These are phyloP conservation scores for Artemisia tridentata DNA, from an alignment of 129 eudicot species.

Conservation along the genomic window DNA sequence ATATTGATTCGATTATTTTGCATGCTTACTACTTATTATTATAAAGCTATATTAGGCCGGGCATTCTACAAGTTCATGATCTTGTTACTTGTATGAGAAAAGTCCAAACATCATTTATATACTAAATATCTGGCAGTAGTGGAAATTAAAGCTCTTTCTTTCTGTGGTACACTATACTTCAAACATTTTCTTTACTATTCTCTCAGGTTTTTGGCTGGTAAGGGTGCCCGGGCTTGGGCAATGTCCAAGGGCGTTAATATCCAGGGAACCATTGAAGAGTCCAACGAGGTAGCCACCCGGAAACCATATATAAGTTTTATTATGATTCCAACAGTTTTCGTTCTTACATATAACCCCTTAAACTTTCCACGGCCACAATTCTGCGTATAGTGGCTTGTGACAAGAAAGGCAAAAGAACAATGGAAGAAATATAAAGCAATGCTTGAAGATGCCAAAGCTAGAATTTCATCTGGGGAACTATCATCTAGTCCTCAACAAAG, in stretches of 20 bases:
- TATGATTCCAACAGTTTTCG: not conserved
- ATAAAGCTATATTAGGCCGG: too few species aligned
- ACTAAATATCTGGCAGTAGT: not conserved
- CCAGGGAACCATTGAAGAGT: conserved; percentile 39
- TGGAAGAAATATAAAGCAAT: conserved; percentile 79
- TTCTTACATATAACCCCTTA: conserved; percentile 4
- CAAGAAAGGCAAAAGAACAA: conserved; percentile 66
- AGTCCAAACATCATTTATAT: not conserved
- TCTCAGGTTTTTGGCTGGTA: conserved; percentile 87
- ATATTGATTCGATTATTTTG: too few species aligned
- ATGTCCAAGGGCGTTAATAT: conserved; percentile 59
- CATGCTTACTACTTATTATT: too few species aligned
- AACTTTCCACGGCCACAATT: not conserved
- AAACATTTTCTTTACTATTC: conserved; percentile 6
- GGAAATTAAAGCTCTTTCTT: not conserved
- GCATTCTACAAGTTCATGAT: not conserved
- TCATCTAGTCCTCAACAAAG: conserved; percentile 26
- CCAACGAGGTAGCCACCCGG: conserved; percentile 48
- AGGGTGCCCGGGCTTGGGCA: conserved; percentile 87
- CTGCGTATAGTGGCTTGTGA: conserved; percentile 71
- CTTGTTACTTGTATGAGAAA: not conserved
- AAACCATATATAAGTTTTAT: not conserved
- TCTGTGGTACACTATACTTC: not conserved
- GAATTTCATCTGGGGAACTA: conserved; percentile 18
- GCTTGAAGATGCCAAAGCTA: conserved; percentile 73